A percentile compares a stretch with the other conserved stretches of the same genome.
These are phyloP conservation scores for Monosporascus cannonballus DNA, from an alignment of 2,329 filamentous ascomycete species.

Conservation along the genomic window DNA sequence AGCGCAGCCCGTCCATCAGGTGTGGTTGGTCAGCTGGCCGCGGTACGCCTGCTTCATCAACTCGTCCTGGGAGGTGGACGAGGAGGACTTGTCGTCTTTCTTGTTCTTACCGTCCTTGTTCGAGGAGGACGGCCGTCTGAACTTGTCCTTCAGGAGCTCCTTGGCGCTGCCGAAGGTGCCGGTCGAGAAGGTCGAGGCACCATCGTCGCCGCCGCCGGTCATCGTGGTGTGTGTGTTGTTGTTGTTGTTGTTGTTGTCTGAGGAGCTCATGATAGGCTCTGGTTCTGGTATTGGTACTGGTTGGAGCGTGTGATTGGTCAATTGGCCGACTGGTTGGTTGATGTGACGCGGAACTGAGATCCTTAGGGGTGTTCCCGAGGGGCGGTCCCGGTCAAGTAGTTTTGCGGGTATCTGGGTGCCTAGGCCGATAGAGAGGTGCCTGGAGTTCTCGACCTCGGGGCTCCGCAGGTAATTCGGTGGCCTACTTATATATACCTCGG, in stretches of 20 bases:
- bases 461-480: too few species aligned
- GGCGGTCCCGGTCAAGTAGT: too few species aligned
- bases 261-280: conserved; percentile 11
- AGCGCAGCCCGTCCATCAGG: neutral
- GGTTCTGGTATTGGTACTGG: neutral
- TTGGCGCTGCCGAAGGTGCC: conserved; percentile 14
- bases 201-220: neutral
- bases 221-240: neutral
- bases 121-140: neutral
- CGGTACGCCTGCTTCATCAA: neutral
- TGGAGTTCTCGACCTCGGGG: too few species aligned
- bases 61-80: neutral
- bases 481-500: too few species aligned
- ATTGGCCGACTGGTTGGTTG: too few species aligned
- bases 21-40: neutral
- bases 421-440: too few species aligned
- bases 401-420: too few species aligned
- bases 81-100: neutral
- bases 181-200: conserved; percentile 12
- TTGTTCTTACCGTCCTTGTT: neutral
- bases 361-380: too few species aligned
- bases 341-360: too few species aligned
- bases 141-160: conserved; percentile 10
- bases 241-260: neutral
- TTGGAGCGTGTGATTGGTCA: too few species aligned